A percentile compares a stretch with the other conserved stretches of the same genome.
phyloP scores from a whole-genome alignment of 208 protist genomes.

The Acanthamoeba castellanii region DNA sequence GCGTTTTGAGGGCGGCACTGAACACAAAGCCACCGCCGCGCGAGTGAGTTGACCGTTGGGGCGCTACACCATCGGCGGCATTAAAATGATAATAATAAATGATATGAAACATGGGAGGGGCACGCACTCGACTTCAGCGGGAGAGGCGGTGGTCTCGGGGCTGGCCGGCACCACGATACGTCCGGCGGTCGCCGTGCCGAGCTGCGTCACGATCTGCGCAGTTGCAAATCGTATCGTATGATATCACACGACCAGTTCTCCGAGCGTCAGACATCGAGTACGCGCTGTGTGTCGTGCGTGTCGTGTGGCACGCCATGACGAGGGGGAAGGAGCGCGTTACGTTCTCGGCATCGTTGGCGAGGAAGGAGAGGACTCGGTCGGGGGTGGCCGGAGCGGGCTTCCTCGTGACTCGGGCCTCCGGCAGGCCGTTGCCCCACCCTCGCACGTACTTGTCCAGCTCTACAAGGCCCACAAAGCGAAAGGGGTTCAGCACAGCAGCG shows the following conservation, averaged over 20 bases:
- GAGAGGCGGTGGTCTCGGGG: not conserved
- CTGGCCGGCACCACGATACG: conserved; percentile 1
- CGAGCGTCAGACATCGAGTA: too few species aligned
- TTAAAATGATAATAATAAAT: too few species aligned
- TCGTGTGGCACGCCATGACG: not conserved
- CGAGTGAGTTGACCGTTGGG: too few species aligned
- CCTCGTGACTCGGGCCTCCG: not conserved
- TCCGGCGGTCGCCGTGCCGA: not conserved
- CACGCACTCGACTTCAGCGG: not conserved
- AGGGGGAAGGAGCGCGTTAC: not conserved
- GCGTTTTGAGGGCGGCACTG: conserved; percentile 9
- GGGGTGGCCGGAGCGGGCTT: not conserved
- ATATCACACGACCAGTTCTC: too few species aligned
- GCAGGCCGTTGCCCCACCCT: conserved; percentile 22
- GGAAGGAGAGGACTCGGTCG: conserved; percentile 14
- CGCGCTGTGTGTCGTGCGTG: not conserved
- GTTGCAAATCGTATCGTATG: too few species aligned
- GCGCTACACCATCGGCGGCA: too few species aligned
- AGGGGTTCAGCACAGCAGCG: not conserved
- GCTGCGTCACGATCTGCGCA: conserved; percentile 2
- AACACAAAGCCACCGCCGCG: not conserved
- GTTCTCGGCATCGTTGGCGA: conserved; percentile 28
- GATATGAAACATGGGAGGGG: not conserved
- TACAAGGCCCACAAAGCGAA: not conserved
- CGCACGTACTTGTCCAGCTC: conserved; percentile 42